Evolutionary conservation across 2,329 filamentous ascomycete species (phyloP), one percentile per base, ranked within the genome.

Genomic region (Aspergillus carbonarius): DNA sequence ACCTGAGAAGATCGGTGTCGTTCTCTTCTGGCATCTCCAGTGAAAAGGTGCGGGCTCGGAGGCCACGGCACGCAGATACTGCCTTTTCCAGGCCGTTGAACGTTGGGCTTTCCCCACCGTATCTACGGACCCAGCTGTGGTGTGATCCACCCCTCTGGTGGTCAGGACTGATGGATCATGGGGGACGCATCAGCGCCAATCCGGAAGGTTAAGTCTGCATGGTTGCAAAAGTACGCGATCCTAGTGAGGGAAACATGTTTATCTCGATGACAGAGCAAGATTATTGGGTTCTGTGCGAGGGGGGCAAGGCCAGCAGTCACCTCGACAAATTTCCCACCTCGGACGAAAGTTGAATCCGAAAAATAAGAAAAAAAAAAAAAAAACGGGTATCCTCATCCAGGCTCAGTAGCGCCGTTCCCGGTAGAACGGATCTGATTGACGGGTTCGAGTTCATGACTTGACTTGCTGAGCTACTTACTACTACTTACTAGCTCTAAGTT

Each of bases 71-170:
- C 54, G 44, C 48, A 49, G 40, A 61, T 32, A 40, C 46, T 53
- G 51, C 44, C 54, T 48, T 52, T 57, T 50, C 50, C 44, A 53
- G 48, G 48, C 55, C 48, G 60, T 62, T 60, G 55, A 57, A 50
- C n/a, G 20, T 50, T 54, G 39, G 39, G 17, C 25, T 30, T 57
- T 58, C 55, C 55, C 55, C 58, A 62, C 58, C 52, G 18, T 30
- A 62, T 60, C 57, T 58, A 58, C 57, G 60, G 60, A 58, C 52
- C 60, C 57, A 55, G 42, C 30, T 54, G 48, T 58, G 52, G 58
- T 56, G 40, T 44, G 55, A 56, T 60, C 60, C 60, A 62, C 60
- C 37, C 58, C 39, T 34, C 35, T 55, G 57, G 48, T 58, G 55
- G 51, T 54, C 52, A 54, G 54, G 42, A 58, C 54, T 54, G 52